Base-by-base conservation (phyloP, 192 early-diverging fungal genomes). In the Dissophora globulifera region DNA sequence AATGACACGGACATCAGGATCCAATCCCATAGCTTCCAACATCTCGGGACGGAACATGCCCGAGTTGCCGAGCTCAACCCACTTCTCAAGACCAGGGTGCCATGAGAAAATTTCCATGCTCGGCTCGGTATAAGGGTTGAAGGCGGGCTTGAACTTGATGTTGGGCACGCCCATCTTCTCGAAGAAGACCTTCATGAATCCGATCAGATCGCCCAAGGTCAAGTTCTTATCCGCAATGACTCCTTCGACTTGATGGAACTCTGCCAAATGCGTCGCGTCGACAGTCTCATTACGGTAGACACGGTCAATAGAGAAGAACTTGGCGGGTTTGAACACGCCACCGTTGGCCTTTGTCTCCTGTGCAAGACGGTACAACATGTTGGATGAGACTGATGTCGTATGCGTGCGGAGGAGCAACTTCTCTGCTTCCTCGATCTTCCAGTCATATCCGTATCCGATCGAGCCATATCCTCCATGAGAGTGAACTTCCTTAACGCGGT, bases 11-110 rank as follows among this genome's bases (percentile, higher is more conserved):
- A 99, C 94, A 82, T 94, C 96, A 33, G 92, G 87, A 51, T 94
- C 93, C 30, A 99, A 81, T n/a, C 98, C 98, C 80, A 99, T 83
- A 50, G 98, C 92, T 19, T 89, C 84, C 72, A 98, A 87, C 96
- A 99, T 97, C 81, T 99, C 98, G 10, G 98, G 98, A 35, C 98
- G 94, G 92, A 99, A 99, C 95, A 99, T 98, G 54, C 98, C 98
- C 23, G 91, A 93, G 90, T 99, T 99, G 51, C 98, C 97, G 48
- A 98, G 91, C 82, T 98, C 96, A 32, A 98, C 92, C 93, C 94
- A 98, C 72, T 89, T 89, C 49, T 89, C 84, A 62, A 97, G 83
- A 53, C 86, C 80, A 42, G 90, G 88, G 78, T 98, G 96, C 87
- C 92, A 99, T 43, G 96, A 92, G 83, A 99, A 99, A 69, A 99